Evolutionary conservation across 805 yeast genomes (phyloP).

Genomic region (Lipomyces spencermartinsiae): DNA sequence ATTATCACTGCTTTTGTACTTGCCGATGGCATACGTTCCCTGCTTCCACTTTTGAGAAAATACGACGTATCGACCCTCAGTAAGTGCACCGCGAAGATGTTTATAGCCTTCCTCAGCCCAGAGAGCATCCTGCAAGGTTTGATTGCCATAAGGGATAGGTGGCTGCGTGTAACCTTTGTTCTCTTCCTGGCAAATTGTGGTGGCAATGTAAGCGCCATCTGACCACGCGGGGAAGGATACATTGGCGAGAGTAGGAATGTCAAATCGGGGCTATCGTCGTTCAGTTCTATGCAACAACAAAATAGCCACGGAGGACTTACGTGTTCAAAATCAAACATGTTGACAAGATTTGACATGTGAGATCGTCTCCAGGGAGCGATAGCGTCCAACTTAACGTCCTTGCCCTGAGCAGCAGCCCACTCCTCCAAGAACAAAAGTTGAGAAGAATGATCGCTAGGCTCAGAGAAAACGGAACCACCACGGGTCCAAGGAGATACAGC

Average conservation of each 20-base stretch:
- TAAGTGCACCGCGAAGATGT: slow-evolving; percentile 39
- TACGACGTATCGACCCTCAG: slow-evolving; percentile 42
- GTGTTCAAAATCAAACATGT: slow-evolving; percentile 40
- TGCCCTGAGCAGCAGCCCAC: slow-evolving; percentile 38
- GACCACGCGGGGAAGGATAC: slow-evolving; percentile 24
- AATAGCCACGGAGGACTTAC: slow-evolving; percentile 1
- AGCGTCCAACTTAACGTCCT: slow-evolving; percentile 25
- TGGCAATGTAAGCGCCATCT: slow-evolving; percentile 20
- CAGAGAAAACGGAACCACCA: slow-evolving; percentile 41
- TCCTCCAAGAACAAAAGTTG: slow-evolving; percentile 41
- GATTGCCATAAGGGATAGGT: slow-evolving; percentile 41
- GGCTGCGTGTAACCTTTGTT: slow-evolving; percentile 23
- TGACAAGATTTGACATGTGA: slow-evolving; percentile 39
- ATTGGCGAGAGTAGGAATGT: slow-evolving; percentile 22
- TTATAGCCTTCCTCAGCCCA: slow-evolving; percentile 40
- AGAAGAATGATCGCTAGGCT: slow-evolving; percentile 42
- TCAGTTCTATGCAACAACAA: not conserved
- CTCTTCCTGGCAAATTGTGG: slow-evolving; percentile 23
- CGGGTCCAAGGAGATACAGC: slow-evolving; percentile 42
- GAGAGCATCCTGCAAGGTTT: slow-evolving; percentile 31
- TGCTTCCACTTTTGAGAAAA: slow-evolving; percentile 13
- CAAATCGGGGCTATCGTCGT: slow-evolving; percentile 9
- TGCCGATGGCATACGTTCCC: not conserved
- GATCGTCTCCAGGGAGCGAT: slow-evolving; percentile 40
- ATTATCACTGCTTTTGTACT: not conserved